Evolutionary conservation across 129 eudicot species (phyloP).

Genomic region (Saposhnikovia divaricata): DNA sequence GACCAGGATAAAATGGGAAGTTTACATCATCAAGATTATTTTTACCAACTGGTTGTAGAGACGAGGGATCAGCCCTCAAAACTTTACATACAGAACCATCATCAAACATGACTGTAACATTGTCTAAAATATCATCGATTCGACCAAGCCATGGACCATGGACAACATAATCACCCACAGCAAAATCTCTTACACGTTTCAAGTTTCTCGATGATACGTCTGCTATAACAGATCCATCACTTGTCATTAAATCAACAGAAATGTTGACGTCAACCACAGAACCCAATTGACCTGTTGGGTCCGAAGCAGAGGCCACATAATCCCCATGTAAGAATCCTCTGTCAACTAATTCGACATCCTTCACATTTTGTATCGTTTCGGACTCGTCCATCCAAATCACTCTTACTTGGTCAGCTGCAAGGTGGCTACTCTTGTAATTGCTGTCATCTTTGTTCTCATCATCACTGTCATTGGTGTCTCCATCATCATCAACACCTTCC

Average conservation of each 20-base stretch:
- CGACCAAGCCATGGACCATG: conserved; percentile 95
- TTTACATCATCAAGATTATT: conserved; percentile 71
- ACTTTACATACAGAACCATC: conserved; percentile 96
- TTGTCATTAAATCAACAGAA: conserved; percentile 54
- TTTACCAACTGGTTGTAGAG: conserved; percentile 65
- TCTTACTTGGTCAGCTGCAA: conserved; percentile 77
- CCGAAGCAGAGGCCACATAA: conserved; percentile 79
- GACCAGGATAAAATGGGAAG: conserved; percentile 95
- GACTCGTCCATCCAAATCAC: conserved; percentile 89
- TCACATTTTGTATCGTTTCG: conserved; percentile 53
- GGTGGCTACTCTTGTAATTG: conserved; percentile 30
- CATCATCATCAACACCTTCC: conserved; percentile 23
- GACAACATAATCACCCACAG: conserved; percentile 85
- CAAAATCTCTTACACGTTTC: conserved; percentile 69
- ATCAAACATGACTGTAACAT: conserved; percentile 81
- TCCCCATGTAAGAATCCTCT: conserved; percentile 87
- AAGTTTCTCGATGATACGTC: conserved; percentile 54
- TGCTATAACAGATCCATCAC: conserved; percentile 44
- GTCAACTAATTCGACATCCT: conserved; percentile 66
- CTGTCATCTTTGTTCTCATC: conserved; percentile 20
- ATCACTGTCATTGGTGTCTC: conserved; percentile 25
- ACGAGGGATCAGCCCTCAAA: conserved; percentile 74
- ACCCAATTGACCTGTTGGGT: conserved; percentile 91
- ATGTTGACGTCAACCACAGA: conserved; percentile 73
- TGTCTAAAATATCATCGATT: conserved; percentile 82